Percentiles rank a stretch among this genome's conserved stretches.
Evolutionary conservation across 495 filamentous ascomycete species (phyloP).

Genomic region (Annulohypoxylon bovei): DNA sequence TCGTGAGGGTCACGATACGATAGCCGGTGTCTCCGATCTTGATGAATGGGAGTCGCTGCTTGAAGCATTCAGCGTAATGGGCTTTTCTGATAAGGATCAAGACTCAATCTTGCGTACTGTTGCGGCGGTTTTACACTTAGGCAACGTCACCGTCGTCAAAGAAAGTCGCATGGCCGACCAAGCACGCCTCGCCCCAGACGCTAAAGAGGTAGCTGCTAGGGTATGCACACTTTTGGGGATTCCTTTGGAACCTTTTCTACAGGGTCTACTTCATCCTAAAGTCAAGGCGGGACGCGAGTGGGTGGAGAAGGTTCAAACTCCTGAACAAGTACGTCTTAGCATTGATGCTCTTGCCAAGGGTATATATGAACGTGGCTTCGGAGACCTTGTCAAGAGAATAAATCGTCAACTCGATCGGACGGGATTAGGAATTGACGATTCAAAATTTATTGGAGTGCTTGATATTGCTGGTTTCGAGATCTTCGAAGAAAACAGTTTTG

Average conservation of each 20-base stretch:
- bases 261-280: conserved; percentile 87
- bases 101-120: conserved; percentile 83
- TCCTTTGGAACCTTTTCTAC: conserved; percentile 81
- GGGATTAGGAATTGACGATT: conserved; percentile 81
- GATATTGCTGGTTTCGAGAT: conserved; percentile 99
- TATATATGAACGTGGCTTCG: conserved; percentile 96
- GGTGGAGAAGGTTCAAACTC: conserved; percentile 97
- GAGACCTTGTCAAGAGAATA: conserved; percentile 89
- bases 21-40: conserved; percentile 87
- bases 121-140: conserved; percentile 91
- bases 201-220: conserved; percentile 73
- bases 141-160: conserved; percentile 87
- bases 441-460: conserved; percentile 95
- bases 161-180: conserved; percentile 93
- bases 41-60: conserved; percentile 91
- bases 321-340: conserved; percentile 90
- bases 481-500: conserved; percentile 97
- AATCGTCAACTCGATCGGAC: conserved; percentile 89
- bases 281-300: conserved; percentile 97
- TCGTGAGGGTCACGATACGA: conserved; percentile 86
- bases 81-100: conserved; percentile 89
- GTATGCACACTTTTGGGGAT: conserved; percentile 90
- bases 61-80: conserved; percentile 95
- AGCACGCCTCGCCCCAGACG: conserved; percentile 79
- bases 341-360: conserved; percentile 95